Base-by-base conservation (phyloP, 2,329 filamentous ascomycete species). In the Fusarium keratoplasticum region DNA sequence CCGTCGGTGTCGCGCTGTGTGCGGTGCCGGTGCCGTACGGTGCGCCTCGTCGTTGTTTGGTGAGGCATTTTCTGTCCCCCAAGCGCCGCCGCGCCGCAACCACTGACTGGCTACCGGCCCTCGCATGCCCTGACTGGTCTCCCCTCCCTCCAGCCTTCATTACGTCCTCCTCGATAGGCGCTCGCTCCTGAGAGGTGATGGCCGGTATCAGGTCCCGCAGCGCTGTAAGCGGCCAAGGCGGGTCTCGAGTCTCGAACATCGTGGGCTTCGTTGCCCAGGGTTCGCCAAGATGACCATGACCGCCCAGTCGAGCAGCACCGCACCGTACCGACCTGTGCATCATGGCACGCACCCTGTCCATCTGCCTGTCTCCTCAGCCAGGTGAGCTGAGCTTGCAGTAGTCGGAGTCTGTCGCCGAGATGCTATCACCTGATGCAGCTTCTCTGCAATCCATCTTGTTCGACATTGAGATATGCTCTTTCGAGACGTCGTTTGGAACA, bases 11-110 rank as follows among this genome's bases (percentile, higher is more conserved):
- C 42, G 42, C 25, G 22, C 16, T 25, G 42, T 25, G 42, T 47
- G 42, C 14, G 42, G 42, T 44, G 36, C 29, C 38, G 38, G 38
- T 40, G 44, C 11, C 5, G 40, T 31, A 58, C 44, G 14, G 61
- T 57, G 58, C 52, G 55, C 54, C 33, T 61, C 38, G 31, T 50
- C 27, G 50, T 75, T 50, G 58, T 74, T 52, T 52, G 66, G 65
- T 74, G 72, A 74, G 72, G 72, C 72, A 74, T 74, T 74, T 74
- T 74, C 66, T 74, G 72, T 70, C 72, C 55, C 60, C 69, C 65
- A 61, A 72, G 64, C 63, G 57, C 71, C 63, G 67, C 64, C 61
- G 64, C 55, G 44, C 71, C 64, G 67, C 64, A 65, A 74, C 71
- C 61, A 74, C 70, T 55, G 36, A 52, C 47, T 52, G 47, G 47